Evolutionary conservation across 108 stramenopile genomes (phyloP).

Genomic region (Cyclotella atomus): DNA sequence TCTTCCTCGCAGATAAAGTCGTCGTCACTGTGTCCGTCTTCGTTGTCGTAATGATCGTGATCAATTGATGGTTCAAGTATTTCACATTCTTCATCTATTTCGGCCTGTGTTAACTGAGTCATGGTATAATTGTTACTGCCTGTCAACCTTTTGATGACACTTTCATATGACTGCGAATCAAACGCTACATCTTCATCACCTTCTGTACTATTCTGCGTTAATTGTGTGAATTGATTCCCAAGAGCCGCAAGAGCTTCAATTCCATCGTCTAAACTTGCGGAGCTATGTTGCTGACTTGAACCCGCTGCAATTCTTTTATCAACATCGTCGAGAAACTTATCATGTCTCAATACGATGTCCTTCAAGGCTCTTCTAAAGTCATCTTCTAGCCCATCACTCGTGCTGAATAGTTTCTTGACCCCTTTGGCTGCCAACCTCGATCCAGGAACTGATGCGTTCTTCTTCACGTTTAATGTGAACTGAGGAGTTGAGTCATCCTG

Average conservation of each 20-base stretch:
- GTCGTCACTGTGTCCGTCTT: conserved; percentile 38
- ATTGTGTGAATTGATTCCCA: conserved; percentile 51
- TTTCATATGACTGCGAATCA: conserved; percentile 5
- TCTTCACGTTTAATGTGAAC: conserved; percentile 79
- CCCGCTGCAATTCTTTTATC: conserved; percentile 23
- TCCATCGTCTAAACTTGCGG: conserved; percentile 56
- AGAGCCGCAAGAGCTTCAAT: conserved; percentile 61
- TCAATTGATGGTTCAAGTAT: conserved; percentile 61
- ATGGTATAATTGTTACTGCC: conserved; percentile 30
- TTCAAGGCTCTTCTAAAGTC: conserved; percentile 69
- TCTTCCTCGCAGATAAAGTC: conserved; percentile 57
- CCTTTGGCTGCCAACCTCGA: conserved; percentile 67
- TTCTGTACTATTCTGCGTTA: conserved; percentile 18
- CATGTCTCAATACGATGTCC: conserved; percentile 59
- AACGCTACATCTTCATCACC: not conserved
- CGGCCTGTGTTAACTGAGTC: conserved; percentile 49
- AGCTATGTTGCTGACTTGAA: not conserved
- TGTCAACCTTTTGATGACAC: too few relatives aligned
- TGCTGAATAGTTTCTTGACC: conserved; percentile 60
- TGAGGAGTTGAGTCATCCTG: conserved; percentile 24
- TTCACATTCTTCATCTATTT: conserved; percentile 47
- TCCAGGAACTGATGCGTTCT: conserved; percentile 66
- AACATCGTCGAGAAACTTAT: conserved; percentile 31
- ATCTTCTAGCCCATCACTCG: conserved; percentile 70
- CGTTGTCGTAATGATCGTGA: conserved; percentile 38